Base-by-base conservation (phyloP, 169 alveolate genomes). In the Cryptosporidium ryanae region DNA sequence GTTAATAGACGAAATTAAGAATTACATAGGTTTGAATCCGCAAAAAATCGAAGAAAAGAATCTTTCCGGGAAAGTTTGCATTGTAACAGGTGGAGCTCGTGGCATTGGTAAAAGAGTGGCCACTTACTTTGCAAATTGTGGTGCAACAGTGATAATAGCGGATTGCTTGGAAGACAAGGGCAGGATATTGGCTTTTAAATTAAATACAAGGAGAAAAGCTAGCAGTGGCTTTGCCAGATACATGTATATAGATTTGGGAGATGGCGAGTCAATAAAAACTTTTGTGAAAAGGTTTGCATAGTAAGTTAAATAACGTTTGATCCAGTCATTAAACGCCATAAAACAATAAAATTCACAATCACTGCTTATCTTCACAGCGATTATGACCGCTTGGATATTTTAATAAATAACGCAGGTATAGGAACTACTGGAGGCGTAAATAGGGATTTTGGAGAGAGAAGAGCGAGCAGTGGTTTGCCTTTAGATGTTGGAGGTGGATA, bases 41-140 rank as follows among this genome's bases (percentile, higher is more conserved):
- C 52, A 23, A 2, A 54, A 44, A 2, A 15, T 76, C 3, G 76
- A 55, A 17, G 50, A 43, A 2, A 76, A 38, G 52, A 71, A 76
- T 61, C 63, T 76, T 17, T 46, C 76, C 2, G 87, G 87, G 7
- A 76, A 43, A 27, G 48, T 76, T 8, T 76, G 87, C 29, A 76
- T 76, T 13, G 87, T 76, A 23, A 76, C 87, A n/a, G 87, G 87
- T 0, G 87, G 87, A 59, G 87, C 87, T 6, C 38, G 63, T 38
- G 87, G 87, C 13, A 76, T 76, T 38, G 87, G 87, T 2, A 76
- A 76, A 49, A 23, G 34, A 59, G 71, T 76, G 2, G 57, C 87
- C 10, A 55, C 27, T 21, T 55, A 17, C 38, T 48, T 76, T 21
- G 87, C 59, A 23, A 23, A 55, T 6, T 76, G 71, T 44, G 87